These are phyloP conservation scores for Batrachochytrium dendrobatidis DNA, from an alignment of 371 early-diverging fungal genomes.

Conservation along the genomic window DNA sequence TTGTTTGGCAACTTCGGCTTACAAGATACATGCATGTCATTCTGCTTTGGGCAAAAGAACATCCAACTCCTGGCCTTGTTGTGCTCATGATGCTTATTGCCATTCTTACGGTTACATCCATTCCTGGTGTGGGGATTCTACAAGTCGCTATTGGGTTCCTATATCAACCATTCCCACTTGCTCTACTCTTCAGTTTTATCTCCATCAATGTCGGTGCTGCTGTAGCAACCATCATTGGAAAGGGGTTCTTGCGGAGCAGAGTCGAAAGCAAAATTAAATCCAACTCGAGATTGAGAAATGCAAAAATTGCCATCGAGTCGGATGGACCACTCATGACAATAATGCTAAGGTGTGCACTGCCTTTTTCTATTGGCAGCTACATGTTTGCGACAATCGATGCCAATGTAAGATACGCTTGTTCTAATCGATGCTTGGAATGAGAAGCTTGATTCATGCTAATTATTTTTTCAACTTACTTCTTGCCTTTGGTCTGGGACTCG, in stretches of 20 bases:
- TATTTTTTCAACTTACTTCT: too few species aligned
- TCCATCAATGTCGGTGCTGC: neutral
- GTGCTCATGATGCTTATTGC: neutral
- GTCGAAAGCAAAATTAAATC: neutral
- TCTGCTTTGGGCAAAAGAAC: neutral
- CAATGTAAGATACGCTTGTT: too few species aligned
- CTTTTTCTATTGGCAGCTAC: neutral
- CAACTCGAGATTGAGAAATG: neutral
- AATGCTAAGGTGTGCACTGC: neutral
- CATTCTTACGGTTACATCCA: neutral
- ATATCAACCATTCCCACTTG: neutral
- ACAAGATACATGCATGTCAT: neutral
- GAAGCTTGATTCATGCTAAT: too few species aligned
- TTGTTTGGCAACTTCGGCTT: neutral
- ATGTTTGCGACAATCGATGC: neutral
- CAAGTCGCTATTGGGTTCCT: neutral
- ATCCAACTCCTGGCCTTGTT: conserved; percentile 2
- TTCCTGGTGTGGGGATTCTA: neutral
- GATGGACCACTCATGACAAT: neutral
- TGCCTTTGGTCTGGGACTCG: too few species aligned
- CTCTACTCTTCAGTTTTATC: neutral
- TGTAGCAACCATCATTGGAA: neutral
- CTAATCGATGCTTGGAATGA: too few species aligned
- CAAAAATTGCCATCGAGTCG: neutral
- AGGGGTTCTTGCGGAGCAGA: neutral